Conservation (phyloP, 2,329 filamentous ascomycete species). For the Pseudogymnoascus sp. region DNA sequence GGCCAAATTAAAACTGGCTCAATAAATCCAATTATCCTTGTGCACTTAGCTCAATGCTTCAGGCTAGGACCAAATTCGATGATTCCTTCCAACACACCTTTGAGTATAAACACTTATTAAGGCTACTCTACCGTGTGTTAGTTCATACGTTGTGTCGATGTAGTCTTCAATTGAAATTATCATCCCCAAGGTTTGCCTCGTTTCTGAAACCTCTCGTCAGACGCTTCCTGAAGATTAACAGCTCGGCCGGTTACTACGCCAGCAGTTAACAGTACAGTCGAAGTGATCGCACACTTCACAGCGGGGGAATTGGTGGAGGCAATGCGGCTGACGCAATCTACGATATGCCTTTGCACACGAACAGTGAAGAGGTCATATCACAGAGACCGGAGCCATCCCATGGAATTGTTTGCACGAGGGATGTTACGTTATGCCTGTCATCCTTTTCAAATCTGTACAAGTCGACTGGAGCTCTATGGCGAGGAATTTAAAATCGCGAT, state of each 20-base stretch:
- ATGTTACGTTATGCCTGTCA: not conserved
- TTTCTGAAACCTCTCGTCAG: constrained; percentile 33
- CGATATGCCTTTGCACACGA: not conserved
- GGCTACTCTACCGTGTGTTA: not conserved
- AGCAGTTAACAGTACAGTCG: not conserved
- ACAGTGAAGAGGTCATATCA: not conserved
- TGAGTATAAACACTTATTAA: not conserved
- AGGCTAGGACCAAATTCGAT: not conserved
- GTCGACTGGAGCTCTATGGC: not conserved
- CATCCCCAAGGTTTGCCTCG: constrained; percentile 34
- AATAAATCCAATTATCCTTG: not conserved
- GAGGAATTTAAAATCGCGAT: not conserved
- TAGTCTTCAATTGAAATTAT: constrained; percentile 37
- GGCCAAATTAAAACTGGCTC: not conserved
- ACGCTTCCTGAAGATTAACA: not conserved
- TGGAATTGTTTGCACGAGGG: not conserved
- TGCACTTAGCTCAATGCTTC: not conserved
- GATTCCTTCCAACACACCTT: not conserved
- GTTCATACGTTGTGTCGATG: not conserved
- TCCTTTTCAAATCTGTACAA: not conserved
- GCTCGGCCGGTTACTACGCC: not conserved
- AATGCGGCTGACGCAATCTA: not conserved
- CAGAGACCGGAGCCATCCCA: not conserved
- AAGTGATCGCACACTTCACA: not conserved
- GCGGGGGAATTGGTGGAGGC: not conserved